Base-by-base conservation (phyloP, 768 basidiomycete species). In the Mycena albidolilacea region DNA sequence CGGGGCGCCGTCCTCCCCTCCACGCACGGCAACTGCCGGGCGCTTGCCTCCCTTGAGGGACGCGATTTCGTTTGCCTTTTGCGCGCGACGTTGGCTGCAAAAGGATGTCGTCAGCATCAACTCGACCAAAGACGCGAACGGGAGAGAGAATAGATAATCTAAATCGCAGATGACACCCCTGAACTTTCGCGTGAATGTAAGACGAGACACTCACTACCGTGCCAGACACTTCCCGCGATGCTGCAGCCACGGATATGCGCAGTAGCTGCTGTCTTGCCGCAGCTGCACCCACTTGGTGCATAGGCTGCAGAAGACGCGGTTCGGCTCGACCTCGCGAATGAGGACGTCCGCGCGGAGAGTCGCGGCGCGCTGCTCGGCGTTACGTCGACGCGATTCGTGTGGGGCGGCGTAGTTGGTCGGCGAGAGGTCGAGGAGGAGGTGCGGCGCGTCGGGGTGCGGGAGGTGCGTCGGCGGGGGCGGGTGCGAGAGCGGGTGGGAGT, bases 281-380 rank as follows among this genome's bases (percentile, higher is more conserved):
- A 95, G 85, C 80, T 95, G 94, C 1, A 95, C 93, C 94, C 94
- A 95, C 81, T 95, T 94, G 77, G 88, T 85, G 79, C 94, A 95
- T 1, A 95, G 80, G 3, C 86, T 84, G 78, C 94, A 95, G 75
- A 94, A 93, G 0, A 95, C 92, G 38, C 90, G 81, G 76, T 91
- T 92, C 0, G 92, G 91, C 77, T 95, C 93, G 43, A 95, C 94
- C 67, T 90, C 86, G 21, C 86, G 87, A 65, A 94, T 88, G 8
- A 93, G 84, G 0, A 82, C 77, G 80, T 95, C 94, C 1, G 90
- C 88, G 7, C 91, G 86, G 44, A 95, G 86, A 2, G 89, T 89
- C 11, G 92, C 92, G 0, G 91, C 92, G 39, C 94, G 90, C 80
- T 95, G 93, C 77, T 95, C 94, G 21, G 94, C 93, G 75, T 93